Base-by-base conservation (phyloP, 805 yeast species). In the Vanderwaltozyma yarrowii region DNA sequence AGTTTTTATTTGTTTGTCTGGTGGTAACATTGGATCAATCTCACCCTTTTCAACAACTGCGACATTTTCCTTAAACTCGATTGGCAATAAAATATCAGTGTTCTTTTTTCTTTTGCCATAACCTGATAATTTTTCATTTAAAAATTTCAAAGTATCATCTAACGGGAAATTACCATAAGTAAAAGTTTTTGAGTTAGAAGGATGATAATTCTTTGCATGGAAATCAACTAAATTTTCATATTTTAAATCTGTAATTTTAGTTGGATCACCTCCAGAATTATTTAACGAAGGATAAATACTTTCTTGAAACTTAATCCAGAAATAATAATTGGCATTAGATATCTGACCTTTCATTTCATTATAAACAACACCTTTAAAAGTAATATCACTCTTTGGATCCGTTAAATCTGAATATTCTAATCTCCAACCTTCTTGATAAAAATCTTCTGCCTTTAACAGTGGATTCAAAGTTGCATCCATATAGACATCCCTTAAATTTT, bases 281-380 rank as follows among this genome's bases (percentile, higher is more conserved):
- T 86, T 73, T 50, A 92, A 65, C 8, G 88, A 73, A 2, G 95
- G 92, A 51, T 86, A 92, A 11, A 92, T 71, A 7, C 83, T 64
- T 60, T 85, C 83, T 53, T 83, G 86, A 65, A 79, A 89, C 45
- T 78, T 75, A 52, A 80, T 84, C 75, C 88, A 89, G 56, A 71
- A 87, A 45, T 79, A 73, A 59, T 92, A 92, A 3, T 88, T 75
- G 0, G 95, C 74, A 58, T 86, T 89, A 0, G 95, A 82, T 54
- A 85, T 75, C 61, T 89, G 96, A 8, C 98, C 98, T 61, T 92
- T 92, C 98, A 92, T 92, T 63, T 92, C 98, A 56, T 92, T 92
- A 58, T 83, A 92, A 2, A 92, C 98, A 25, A 92, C 98, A 33
- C 98, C 98, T 60, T 92, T 92, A 60, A 86, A 85, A 4, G 66